Percentiles rank a stretch among this genome's conserved stretches.
Evolutionary conservation across 352 stramenopile species (phyloP).

Genomic region (Phytophthora capsici): DNA sequence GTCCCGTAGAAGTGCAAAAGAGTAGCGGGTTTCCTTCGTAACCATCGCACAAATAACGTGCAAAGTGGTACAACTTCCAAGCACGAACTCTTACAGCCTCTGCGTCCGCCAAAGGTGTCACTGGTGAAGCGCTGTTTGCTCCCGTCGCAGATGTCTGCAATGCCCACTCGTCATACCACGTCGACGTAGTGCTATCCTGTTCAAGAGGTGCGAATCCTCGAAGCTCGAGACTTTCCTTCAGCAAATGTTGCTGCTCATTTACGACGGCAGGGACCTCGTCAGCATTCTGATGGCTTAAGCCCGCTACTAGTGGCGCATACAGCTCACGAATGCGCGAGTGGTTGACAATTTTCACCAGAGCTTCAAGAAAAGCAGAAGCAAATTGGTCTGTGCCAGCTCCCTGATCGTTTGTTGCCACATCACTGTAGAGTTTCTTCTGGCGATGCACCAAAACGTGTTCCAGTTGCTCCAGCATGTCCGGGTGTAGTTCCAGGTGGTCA

Average conservation of each 20-base stretch:
- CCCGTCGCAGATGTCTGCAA: slow-evolving; percentile 26
- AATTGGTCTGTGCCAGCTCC: slow-evolving; percentile 33
- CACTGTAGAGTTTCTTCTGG: slow-evolving; percentile 36
- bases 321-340: slow-evolving; percentile 50
- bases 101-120: slow-evolving; percentile 42
- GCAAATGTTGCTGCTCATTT: slow-evolving; percentile 47
- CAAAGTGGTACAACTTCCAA: slow-evolving; percentile 72
- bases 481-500: slow-evolving; percentile 67
- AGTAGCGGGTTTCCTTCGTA: slow-evolving; percentile 70
- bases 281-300: slow-evolving; percentile 3
- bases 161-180: slow-evolving; percentile 34
- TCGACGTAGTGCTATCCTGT: slow-evolving; percentile 8
- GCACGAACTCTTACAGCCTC: slow-evolving; percentile 60
- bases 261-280: slow-evolving; percentile 34
- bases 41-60: slow-evolving; percentile 59
- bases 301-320: slow-evolving; percentile 40
- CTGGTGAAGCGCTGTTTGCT: slow-evolving; percentile 17
- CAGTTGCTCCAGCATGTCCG: slow-evolving; percentile 50
- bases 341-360: slow-evolving; percentile 65
- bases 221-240: slow-evolving; percentile 83
- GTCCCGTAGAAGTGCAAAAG: slow-evolving; percentile 36
- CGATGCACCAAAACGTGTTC: slow-evolving; percentile 38
- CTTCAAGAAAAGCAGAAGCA: slow-evolving; percentile 49
- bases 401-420: slow-evolving; percentile 29
- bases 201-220: slow-evolving; percentile 69